Evolutionary conservation across 768 basidiomycete genomes (phyloP).

Genomic region (Calvatia gigantea): DNA sequence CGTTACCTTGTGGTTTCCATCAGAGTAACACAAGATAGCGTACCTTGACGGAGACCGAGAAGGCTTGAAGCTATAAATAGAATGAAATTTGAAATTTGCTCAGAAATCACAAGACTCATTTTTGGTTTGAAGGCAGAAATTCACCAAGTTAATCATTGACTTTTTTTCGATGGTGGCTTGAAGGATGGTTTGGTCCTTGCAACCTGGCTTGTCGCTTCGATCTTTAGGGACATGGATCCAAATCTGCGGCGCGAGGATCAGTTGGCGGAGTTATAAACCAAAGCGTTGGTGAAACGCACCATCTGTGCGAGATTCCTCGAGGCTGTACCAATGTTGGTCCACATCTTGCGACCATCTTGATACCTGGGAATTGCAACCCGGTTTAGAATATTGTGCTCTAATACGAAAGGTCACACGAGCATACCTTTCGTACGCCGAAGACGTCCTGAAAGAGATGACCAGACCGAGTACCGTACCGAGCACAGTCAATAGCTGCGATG

Average conservation of each 20-base stretch:
- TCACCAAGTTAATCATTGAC: slow-evolving; percentile 65
- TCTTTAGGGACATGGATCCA: slow-evolving; percentile 55
- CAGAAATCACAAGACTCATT: background rate
- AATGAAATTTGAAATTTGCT: background rate
- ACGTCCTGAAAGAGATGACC: slow-evolving; percentile 71
- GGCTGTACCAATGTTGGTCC: slow-evolving; percentile 57
- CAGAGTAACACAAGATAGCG: background rate
- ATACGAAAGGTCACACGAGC: background rate
- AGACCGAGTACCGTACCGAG: slow-evolving; percentile 72
- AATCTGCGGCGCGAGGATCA: slow-evolving; percentile 29
- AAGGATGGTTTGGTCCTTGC: slow-evolving; percentile 27
- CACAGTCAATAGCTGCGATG: slow-evolving; percentile 49
- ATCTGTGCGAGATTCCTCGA: slow-evolving; percentile 58
- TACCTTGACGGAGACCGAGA: slow-evolving; percentile 65
- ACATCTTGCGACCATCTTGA: slow-evolving; percentile 68
- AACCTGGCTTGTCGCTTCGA: slow-evolving; percentile 29
- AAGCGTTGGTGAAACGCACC: slow-evolving; percentile 31
- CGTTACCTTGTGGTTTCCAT: background rate
- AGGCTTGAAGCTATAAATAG: slow-evolving; percentile 54
- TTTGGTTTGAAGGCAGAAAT: slow-evolving; percentile 13
- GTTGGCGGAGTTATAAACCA: background rate
- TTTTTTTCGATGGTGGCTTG: slow-evolving; percentile 67
- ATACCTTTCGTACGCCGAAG: slow-evolving; percentile 55
- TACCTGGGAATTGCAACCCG: slow-evolving; percentile 35
- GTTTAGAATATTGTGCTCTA: background rate